phyloP scores from a whole-genome alignment of 305 asterid genomes.

The Fraxinus floribunda region DNA sequence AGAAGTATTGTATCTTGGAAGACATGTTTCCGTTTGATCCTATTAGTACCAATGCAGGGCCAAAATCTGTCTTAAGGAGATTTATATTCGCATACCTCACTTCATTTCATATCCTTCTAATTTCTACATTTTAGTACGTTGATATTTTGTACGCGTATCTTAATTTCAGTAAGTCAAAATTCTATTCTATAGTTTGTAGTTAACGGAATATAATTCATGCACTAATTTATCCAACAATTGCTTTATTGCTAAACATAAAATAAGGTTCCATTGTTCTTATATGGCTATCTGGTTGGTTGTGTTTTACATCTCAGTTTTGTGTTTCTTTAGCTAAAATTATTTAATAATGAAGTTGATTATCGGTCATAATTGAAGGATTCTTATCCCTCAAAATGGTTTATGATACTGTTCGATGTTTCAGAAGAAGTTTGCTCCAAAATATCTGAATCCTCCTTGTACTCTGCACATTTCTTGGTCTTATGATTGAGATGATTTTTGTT shows the following conservation, averaged over 20 bases:
- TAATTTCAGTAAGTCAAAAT: not conserved
- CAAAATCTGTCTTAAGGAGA: not conserved
- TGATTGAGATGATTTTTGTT: not conserved
- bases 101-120: not conserved
- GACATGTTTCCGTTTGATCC: not conserved
- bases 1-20: not conserved
- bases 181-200: not conserved
- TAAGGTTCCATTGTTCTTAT: not conserved
- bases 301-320: not conserved
- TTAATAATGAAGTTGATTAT: not conserved
- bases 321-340: not conserved
- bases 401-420: not conserved
- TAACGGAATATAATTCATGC: not conserved
- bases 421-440: not conserved
- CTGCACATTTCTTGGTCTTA: not conserved
- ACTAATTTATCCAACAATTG: not conserved
- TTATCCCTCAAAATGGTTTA: not conserved
- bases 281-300: not conserved
- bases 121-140: not conserved
- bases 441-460: not conserved
- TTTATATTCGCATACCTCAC: not conserved
- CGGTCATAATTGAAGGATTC: not conserved
- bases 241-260: constrained; percentile 9
- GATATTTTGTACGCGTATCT: not conserved
- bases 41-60: not conserved